Percentiles rank a stretch among this genome's conserved stretches.
Evolutionary conservation across 139 green algal genomes (phyloP).

Genomic region (Monoraphidium neglectum): DNA sequence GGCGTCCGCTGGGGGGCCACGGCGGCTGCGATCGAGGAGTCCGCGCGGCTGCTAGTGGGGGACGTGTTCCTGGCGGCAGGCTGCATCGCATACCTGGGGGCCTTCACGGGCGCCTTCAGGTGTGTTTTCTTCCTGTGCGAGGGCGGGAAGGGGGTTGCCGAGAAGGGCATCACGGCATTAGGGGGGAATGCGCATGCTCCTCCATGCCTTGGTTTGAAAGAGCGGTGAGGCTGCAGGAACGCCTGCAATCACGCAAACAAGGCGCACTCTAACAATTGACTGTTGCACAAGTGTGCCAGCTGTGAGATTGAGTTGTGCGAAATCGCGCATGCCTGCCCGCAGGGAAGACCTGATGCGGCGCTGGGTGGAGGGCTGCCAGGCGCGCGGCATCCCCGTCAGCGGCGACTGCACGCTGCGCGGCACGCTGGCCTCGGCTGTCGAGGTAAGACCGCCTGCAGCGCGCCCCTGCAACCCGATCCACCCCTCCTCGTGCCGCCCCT

Average conservation of each 20-base stretch:
- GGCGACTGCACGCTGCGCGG: conserved; percentile 49
- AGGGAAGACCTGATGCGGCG: conserved; percentile 53
- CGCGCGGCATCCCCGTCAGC: conserved; percentile 59
- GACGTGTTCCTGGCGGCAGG: conserved; percentile 77
- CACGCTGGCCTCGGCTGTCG: conserved; percentile 72
- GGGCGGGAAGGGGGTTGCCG: too few relatives aligned
- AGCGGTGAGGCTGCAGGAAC: neutral
- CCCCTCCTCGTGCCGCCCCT: too few relatives aligned
- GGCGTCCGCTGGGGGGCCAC: conserved; percentile 74
- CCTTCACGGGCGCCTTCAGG: conserved; percentile 82
- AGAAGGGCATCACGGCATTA: too few relatives aligned
- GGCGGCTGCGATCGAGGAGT: conserved; percentile 51
- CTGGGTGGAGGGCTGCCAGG: conserved; percentile 65
- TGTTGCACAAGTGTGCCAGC: too few relatives aligned
- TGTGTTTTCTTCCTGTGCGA: too few relatives aligned
- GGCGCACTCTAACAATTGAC: neutral
- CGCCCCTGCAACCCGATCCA: too few relatives aligned
- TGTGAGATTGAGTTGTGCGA: neutral
- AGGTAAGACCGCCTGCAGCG: too few relatives aligned
- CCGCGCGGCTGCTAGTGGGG: conserved; percentile 67
- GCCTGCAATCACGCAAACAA: neutral
- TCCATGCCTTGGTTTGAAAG: too few relatives aligned
- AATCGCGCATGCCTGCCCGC: neutral
- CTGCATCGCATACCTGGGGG: conserved; percentile 83
- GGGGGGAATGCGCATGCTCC: too few relatives aligned